Evolutionary conservation across 169 alveolate species (phyloP).

Genomic region (Eimeria falciformis): DNA sequence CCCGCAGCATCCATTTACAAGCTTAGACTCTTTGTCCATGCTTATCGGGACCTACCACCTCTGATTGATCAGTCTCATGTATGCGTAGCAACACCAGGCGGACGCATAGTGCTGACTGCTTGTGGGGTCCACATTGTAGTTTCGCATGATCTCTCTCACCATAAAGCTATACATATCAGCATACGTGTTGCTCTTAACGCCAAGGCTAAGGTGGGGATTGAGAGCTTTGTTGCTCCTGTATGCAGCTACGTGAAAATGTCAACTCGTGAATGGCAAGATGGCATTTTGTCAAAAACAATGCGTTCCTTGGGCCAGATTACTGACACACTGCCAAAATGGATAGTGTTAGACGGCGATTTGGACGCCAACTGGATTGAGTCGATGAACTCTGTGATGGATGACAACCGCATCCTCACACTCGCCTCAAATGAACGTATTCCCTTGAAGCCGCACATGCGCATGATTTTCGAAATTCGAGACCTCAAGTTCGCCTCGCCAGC

Average conservation of each 20-base stretch:
- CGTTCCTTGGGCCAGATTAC: constrained; percentile 89
- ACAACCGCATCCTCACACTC: constrained; percentile 95
- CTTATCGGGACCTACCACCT: no score
- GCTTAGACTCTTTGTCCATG: no score
- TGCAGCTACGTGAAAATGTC: constrained; percentile 89
- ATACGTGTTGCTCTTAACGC: background rate
- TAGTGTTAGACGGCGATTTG: constrained; percentile 94
- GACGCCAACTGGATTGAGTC: constrained; percentile 98
- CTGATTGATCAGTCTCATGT: no score
- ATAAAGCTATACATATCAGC: no score
- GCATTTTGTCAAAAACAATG: constrained; percentile 94
- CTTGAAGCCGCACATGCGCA: constrained; percentile 95
- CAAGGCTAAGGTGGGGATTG: background rate
- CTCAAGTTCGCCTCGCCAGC: constrained; percentile 98
- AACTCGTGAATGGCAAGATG: constrained; percentile 96
- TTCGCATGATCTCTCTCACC: no score
- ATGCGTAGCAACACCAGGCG: no score
- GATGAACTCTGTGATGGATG: constrained; percentile 97
- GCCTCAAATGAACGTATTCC: constrained; percentile 97
- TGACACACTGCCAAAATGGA: constrained; percentile 94
- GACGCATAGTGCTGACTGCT: no score
- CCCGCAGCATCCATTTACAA: no score
- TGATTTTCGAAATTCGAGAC: constrained; percentile 97
- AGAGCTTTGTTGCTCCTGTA: background rate
- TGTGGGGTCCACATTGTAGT: no score